These are phyloP conservation scores for Cylindrotheca closterium DNA, from an alignment of 108 stramenopile species.

Conservation along the genomic window DNA sequence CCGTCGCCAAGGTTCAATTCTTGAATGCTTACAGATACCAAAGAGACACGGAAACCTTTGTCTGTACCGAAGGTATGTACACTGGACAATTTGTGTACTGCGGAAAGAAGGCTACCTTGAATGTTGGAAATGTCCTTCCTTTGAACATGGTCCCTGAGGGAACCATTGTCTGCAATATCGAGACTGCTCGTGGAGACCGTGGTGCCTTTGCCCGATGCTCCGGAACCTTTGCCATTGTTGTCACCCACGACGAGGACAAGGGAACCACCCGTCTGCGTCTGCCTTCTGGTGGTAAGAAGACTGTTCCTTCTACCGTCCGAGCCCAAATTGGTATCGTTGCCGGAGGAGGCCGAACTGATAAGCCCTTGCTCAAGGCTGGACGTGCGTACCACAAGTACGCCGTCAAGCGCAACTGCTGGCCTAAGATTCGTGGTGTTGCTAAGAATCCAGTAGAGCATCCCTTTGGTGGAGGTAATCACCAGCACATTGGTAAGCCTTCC, in stretches of 20 bases:
- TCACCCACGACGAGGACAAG: constrained; percentile 99
- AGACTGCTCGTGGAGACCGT: constrained; percentile 94
- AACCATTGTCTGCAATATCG: constrained; percentile 98
- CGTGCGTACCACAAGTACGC: constrained; percentile 99
- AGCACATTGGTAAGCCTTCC: constrained; percentile 99
- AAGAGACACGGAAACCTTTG: constrained; percentile 91
- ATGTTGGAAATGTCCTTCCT: constrained; percentile 97
- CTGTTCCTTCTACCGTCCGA: constrained; percentile 88
- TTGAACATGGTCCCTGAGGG: constrained; percentile 95
- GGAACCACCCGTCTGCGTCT: constrained; percentile 97
- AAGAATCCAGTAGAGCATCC: constrained; percentile 99
- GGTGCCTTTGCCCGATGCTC: constrained; percentile 95
- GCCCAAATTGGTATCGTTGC: constrained; percentile 99
- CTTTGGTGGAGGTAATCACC: constrained; percentile 99
- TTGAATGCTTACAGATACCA: constrained; percentile 97
- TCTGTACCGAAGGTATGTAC: constrained; percentile 99
- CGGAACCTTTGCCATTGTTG: constrained; percentile 97
- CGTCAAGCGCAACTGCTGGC: constrained; percentile 99
- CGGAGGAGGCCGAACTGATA: constrained; percentile 99
- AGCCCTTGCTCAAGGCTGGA: constrained; percentile 99
- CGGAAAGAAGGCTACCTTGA: constrained; percentile 97
- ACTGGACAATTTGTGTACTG: constrained; percentile 99
- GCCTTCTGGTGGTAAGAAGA: constrained; percentile 99
- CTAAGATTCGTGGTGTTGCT: constrained; percentile 99
- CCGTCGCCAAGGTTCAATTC: constrained; percentile 98